These are phyloP conservation scores for Abrus precatorius DNA, from an alignment of 306 rosid genomes.

Conservation along the genomic window DNA sequence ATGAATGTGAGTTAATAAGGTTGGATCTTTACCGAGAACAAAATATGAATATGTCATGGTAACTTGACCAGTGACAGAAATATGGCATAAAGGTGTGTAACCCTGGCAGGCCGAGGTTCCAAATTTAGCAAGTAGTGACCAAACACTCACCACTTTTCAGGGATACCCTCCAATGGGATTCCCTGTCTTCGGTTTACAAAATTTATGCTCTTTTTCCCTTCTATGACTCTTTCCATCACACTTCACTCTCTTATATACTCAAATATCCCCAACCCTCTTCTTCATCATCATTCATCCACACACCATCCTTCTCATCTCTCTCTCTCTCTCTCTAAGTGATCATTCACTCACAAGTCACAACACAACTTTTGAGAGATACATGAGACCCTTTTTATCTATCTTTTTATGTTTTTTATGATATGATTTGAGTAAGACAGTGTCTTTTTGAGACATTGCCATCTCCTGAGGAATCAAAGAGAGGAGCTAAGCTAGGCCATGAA, in stretches of 20 bases:
- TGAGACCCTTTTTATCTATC: conserved; percentile 9
- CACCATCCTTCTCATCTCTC: conserved; percentile 33
- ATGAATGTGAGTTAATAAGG: conserved; percentile 43
- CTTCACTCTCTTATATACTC: conserved; percentile 25
- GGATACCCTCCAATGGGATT: conserved; percentile 60
- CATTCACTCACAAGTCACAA: conserved; percentile 28
- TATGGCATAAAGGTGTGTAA: conserved; percentile 70
- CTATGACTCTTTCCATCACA: conserved; percentile 8
- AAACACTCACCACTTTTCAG: conserved; percentile 56
- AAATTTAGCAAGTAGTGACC: conserved; percentile 70
- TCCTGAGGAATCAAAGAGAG: conserved; percentile 41
- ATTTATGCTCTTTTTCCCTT: conserved; percentile 46
- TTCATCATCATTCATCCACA: conserved; percentile 42
- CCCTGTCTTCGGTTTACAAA: conserved; percentile 51
- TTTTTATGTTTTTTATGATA: conserved; percentile 19
- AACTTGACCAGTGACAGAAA: conserved; percentile 69
- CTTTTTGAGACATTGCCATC: conserved; percentile 45
- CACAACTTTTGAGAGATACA: conserved; percentile 39
- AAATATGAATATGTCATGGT: conserved; percentile 51
- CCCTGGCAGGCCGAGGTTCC: conserved; percentile 70
- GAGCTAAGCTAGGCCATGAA: conserved; percentile 49
- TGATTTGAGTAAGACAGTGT: conserved; percentile 55
- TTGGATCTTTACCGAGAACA: conserved; percentile 60
- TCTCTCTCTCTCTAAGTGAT: conserved; percentile 22
- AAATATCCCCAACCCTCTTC: conserved; percentile 40